These are phyloP conservation scores for Nakazawaea pomicola DNA, from an alignment of 805 yeast species.

Conservation along the genomic window DNA sequence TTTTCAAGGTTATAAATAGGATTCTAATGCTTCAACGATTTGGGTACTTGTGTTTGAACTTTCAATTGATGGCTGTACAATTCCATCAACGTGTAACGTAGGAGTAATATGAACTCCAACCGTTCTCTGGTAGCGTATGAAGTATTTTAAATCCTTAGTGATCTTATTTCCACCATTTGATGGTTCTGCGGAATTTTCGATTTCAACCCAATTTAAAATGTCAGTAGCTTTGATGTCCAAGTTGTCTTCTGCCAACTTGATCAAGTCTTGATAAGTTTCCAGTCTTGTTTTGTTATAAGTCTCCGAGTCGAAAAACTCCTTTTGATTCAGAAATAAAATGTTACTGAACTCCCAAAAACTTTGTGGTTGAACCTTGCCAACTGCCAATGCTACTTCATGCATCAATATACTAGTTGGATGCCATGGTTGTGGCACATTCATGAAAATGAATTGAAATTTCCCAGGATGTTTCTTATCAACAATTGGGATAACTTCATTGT, in stretches of 20 bases:
- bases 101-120: slow-evolving; percentile 85
- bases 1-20: slow-evolving; percentile 18
- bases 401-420: slow-evolving; percentile 67
- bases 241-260: slow-evolving; percentile 39
- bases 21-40: slow-evolving; percentile 34
- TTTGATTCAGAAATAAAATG: slow-evolving; percentile 51
- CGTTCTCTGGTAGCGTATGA: slow-evolving; percentile 67
- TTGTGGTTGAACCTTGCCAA: slow-evolving; percentile 50
- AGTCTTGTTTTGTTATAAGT: slow-evolving; percentile 49
- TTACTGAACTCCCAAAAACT: slow-evolving; percentile 54
- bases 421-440: slow-evolving; percentile 88
- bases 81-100: slow-evolving; percentile 68
- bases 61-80: slow-evolving; percentile 50
- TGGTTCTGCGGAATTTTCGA: slow-evolving; percentile 27
- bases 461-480: slow-evolving; percentile 41
- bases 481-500: slow-evolving; percentile 46
- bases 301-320: slow-evolving; percentile 56
- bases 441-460: slow-evolving; percentile 54
- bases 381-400: slow-evolving; percentile 70
- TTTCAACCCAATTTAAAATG: slow-evolving; percentile 27
- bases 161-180: slow-evolving; percentile 55
- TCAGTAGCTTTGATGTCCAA: slow-evolving; percentile 32
- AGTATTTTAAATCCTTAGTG: slow-evolving; percentile 63
- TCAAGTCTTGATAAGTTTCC: slow-evolving; percentile 49
- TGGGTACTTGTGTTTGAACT: slow-evolving; percentile 49